These are phyloP conservation scores for Magnusiomyces fungicola DNA, from an alignment of 1,139 yeast genomes.

Conservation along the genomic window DNA sequence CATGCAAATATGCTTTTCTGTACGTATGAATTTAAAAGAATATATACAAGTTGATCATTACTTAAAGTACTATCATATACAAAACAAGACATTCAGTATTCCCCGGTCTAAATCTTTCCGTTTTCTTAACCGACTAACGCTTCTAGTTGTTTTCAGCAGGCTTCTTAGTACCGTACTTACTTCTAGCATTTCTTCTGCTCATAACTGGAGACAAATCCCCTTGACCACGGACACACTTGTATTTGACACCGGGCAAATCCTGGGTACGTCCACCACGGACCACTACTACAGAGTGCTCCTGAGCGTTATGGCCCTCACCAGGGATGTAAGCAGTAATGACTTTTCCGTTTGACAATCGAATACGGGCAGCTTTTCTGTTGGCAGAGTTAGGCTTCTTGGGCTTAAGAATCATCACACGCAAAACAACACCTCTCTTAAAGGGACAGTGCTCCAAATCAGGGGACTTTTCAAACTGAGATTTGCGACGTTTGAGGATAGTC, in stretches of 20 bases:
- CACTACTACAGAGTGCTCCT: conserved; percentile 93
- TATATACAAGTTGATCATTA: too few species aligned
- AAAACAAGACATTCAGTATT: too few species aligned
- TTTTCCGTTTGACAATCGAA: conserved; percentile 83
- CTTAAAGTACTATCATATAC: too few species aligned
- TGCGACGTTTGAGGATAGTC: conserved; percentile 30
- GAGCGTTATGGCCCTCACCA: conserved; percentile 98
- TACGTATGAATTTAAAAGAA: too few species aligned
- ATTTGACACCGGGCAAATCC: conserved; percentile 97
- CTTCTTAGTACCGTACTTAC: conserved; percentile 90
- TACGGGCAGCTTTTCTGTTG: conserved; percentile 94
- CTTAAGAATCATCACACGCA: conserved; percentile 87
- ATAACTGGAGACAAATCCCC: conserved; percentile 94
- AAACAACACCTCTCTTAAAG: conserved; percentile 86
- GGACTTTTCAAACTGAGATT: conserved; percentile 54
- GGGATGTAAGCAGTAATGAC: conserved; percentile 91
- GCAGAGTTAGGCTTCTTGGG: conserved; percentile 99
- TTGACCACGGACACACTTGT: conserved; percentile 89
- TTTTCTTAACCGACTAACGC: not conserved
- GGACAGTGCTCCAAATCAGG: conserved; percentile 83
- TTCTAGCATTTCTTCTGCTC: conserved; percentile 80
- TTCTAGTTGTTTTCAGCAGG: conserved; percentile 40
- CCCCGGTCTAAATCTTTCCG: too few species aligned
- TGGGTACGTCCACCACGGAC: conserved; percentile 98
- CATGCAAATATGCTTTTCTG: too few species aligned